Evolutionary conservation across 2,329 filamentous ascomycete genomes (phyloP).

Genomic region (Tolypocladium inflatum): DNA sequence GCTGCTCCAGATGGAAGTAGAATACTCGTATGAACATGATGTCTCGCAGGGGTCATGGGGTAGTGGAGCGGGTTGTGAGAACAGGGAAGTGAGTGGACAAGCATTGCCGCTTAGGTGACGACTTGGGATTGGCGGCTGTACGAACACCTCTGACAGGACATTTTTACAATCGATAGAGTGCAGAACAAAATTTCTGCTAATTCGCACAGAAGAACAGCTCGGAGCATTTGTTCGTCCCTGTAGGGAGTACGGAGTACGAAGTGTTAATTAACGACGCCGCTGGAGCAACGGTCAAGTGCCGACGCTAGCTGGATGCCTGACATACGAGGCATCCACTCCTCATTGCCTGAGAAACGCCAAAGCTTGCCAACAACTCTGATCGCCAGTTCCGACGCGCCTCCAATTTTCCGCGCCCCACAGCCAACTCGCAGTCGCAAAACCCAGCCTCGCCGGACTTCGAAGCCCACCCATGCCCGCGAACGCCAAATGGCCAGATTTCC

Average conservation of each 20-base stretch:
- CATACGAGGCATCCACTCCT: conserved; percentile 8
- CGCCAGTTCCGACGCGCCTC: conserved; percentile 1
- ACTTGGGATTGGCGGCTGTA: neutral
- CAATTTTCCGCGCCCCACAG: conserved; percentile 15
- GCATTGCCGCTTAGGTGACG: neutral
- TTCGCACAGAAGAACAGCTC: neutral
- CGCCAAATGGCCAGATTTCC: conserved; percentile 23
- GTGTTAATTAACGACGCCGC: too few species aligned
- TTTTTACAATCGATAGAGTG: neutral
- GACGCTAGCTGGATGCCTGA: conserved; percentile 9
- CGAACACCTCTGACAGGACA: neutral
- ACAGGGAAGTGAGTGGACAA: neutral
- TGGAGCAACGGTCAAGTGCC: too few species aligned
- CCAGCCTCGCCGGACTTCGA: conserved; percentile 1
- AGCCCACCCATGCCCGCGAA: conserved; percentile 16
- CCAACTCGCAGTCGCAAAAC: conserved; percentile 9
- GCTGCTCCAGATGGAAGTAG: neutral
- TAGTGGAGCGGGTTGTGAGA: neutral
- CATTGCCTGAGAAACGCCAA: neutral
- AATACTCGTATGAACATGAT: too few species aligned
- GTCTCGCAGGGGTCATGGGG: neutral
- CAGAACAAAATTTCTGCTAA: too few species aligned
- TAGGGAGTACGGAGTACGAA: neutral
- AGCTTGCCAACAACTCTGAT: neutral
- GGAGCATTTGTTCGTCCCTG: neutral